These are phyloP conservation scores for Dichotomocladium elegans DNA, from an alignment of 371 early-diverging fungal species.

Conservation along the genomic window DNA sequence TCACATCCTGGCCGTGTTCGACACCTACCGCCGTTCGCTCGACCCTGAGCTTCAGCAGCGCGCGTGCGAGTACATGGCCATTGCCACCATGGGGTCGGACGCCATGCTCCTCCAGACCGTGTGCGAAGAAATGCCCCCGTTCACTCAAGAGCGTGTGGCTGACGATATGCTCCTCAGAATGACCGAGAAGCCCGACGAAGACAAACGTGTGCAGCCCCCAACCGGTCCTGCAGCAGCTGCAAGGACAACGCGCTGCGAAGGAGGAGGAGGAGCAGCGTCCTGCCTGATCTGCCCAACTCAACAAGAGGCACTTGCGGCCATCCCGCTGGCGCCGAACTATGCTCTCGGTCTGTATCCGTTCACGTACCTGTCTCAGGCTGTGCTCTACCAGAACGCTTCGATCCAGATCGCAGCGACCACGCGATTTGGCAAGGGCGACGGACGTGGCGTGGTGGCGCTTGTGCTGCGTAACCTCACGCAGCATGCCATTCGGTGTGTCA, in stretches of 20 bases:
- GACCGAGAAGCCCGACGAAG: too few species aligned
- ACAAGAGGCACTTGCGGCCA: too few species aligned
- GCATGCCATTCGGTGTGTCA: conserved; percentile 12
- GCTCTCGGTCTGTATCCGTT: conserved; percentile 59
- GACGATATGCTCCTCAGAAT: conserved; percentile 28
- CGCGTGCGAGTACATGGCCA: conserved; percentile 91
- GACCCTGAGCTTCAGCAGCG: conserved; percentile 96
- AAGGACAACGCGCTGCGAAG: too few species aligned
- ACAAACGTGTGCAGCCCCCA: too few species aligned
- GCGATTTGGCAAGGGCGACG: conserved; percentile 83
- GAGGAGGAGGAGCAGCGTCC: too few species aligned
- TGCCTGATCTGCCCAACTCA: conserved; percentile 14
- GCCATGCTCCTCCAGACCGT: conserved; percentile 86
- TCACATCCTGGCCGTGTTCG: conserved; percentile 78
- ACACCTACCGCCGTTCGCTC: conserved; percentile 79
- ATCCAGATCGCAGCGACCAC: conserved; percentile 86
- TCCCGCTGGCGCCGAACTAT: conserved; percentile 47
- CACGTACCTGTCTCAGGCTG: conserved; percentile 74
- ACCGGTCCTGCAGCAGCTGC: too few species aligned
- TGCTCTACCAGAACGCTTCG: conserved; percentile 83
- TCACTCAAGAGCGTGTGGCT: too few species aligned
- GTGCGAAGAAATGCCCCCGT: too few species aligned
- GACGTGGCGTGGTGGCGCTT: conserved; percentile 81
- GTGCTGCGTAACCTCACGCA: conserved; percentile 85
- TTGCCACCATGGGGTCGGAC: conserved; percentile 77